Percentiles rank a stretch among this genome's conserved stretches.
These are phyloP conservation scores for Mucor racemosus DNA, from an alignment of 371 early-diverging fungal genomes.

Conservation along the genomic window DNA sequence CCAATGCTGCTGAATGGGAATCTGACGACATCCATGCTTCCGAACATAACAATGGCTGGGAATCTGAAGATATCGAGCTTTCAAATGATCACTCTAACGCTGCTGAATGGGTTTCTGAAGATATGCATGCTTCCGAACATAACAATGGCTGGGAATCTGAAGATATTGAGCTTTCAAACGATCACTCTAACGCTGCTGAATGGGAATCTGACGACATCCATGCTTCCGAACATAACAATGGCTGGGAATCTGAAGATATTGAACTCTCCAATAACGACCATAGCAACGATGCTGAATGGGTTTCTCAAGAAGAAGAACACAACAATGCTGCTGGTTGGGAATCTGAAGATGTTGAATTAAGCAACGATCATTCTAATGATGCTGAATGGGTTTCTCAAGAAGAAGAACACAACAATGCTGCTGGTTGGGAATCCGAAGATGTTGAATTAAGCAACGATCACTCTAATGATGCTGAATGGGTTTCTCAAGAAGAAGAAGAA, in stretches of 20 bases:
- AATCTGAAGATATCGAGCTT: conserved; percentile 3
- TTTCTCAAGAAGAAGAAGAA: conserved; percentile 1
- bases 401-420: conserved; percentile 20
- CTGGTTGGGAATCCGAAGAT: conserved; percentile 17
- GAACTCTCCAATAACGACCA: conserved; percentile 10
- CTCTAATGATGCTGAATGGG: conserved; percentile 21
- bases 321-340: conserved; percentile 17
- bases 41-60: conserved; percentile 11
- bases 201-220: conserved; percentile 17
- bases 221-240: conserved; percentile 8
- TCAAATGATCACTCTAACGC: neutral
- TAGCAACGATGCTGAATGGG: conserved; percentile 19
- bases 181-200: neutral
- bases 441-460: conserved; percentile 9
- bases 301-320: conserved; percentile 23
- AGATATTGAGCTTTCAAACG: neutral
- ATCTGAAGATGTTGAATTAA: conserved; percentile 8
- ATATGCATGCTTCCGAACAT: neutral
- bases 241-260: conserved; percentile 19
- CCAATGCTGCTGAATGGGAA: conserved; percentile 26
- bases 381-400: conserved; percentile 20
- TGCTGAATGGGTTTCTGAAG: neutral
- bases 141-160: conserved; percentile 19
- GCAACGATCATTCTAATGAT: conserved; percentile 9
- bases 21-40: conserved; percentile 11